Conservation (phyloP, 352 stramenopile genomes). For the Globisporangium spiculum region DNA sequence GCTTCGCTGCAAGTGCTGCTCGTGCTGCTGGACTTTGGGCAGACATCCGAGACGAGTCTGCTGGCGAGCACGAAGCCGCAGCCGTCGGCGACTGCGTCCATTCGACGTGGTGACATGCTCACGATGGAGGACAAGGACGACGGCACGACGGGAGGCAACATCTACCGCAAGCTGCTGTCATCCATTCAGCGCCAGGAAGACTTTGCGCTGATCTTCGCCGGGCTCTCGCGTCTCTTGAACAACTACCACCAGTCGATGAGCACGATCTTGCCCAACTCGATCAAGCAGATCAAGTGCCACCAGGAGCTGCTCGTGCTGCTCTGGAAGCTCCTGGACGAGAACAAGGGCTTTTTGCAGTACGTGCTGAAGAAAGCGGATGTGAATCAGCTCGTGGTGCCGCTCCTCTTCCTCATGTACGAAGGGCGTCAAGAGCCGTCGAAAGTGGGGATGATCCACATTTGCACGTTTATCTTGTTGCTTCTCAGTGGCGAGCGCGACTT, state of each 20-base stretch:
- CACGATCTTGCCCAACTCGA: conserved; percentile 92
- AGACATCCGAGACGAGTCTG: conserved; percentile 47
- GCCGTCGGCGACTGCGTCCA: conserved; percentile 25
- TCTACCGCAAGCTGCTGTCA: conserved; percentile 66
- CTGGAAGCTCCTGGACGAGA: conserved; percentile 98
- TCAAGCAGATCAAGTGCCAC: conserved; percentile 94
- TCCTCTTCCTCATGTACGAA: conserved; percentile 93
- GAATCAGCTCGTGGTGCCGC: conserved; percentile 84
- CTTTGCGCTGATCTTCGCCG: conserved; percentile 91
- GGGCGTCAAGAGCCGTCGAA: conserved; percentile 92
- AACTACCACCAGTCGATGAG: conserved; percentile 95
- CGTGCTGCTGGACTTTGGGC: conserved; percentile 93
- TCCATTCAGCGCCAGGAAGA: conserved; percentile 81
- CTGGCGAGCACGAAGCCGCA: conserved; percentile 51
- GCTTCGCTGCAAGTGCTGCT: conserved; percentile 92
- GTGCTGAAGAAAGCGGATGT: conserved; percentile 94
- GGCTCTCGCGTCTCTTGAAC: conserved; percentile 95
- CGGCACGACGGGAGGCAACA: conserved; percentile 34
- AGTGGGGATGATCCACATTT: conserved; percentile 97
- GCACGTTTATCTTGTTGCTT: conserved; percentile 97
- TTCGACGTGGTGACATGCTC: conserved; percentile 23
- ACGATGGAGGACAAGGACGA: conserved; percentile 33
- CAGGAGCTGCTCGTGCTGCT: conserved; percentile 97
- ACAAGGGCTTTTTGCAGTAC: conserved; percentile 93
- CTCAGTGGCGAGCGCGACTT: conserved; percentile 96